Evolutionary conservation across 148 eudicot genomes (phyloP).

Genomic region (Diospyros kaki): DNA sequence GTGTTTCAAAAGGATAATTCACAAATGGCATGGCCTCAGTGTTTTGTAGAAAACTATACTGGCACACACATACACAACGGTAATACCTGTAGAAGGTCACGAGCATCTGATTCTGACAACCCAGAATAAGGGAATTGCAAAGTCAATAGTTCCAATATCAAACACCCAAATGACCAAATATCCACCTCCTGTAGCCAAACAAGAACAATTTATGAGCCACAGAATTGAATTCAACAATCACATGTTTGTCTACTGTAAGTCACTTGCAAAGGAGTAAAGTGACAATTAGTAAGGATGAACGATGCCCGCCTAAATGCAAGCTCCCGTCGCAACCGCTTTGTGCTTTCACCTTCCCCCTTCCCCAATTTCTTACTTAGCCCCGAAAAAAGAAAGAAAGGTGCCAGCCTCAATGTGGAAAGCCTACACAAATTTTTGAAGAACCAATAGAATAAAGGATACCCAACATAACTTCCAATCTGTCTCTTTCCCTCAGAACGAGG

Average conservation of each 20-base stretch:
- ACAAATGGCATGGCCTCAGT: not conserved
- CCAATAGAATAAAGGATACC: not conserved
- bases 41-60: not conserved
- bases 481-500: not conserved
- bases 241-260: too few species aligned
- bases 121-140: slow-evolving; percentile 73
- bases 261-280: not conserved
- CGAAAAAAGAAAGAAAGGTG: too few species aligned
- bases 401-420: too few species aligned
- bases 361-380: too few species aligned
- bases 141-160: slow-evolving; percentile 76
- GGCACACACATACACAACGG: not conserved
- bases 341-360: too few species aligned
- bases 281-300: not conserved
- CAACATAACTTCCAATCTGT: not conserved
- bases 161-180: slow-evolving; percentile 96
- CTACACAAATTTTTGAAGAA: too few species aligned
- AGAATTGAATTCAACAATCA: not conserved
- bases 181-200: slow-evolving; percentile 73
- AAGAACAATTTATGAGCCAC: not conserved
- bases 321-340: too few species aligned
- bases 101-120: slow-evolving; percentile 58
- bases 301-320: too few species aligned
- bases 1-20: not conserved
- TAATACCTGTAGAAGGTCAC: slow-evolving; percentile 54